Base-by-base conservation (phyloP, 345 rosid genomes). In the Moricandia arvensis region DNA sequence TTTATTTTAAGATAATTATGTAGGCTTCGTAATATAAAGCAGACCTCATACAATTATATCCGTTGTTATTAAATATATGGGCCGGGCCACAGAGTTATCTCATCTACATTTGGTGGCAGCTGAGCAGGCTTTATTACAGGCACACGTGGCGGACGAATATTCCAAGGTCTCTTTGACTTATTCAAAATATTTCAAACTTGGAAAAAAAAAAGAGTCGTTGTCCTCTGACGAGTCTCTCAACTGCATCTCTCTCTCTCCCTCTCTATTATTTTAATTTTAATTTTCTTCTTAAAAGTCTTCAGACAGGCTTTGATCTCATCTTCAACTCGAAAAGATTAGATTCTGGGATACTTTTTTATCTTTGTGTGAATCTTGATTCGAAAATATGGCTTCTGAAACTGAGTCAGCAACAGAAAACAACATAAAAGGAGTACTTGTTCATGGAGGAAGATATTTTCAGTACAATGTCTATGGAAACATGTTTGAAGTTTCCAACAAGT, bases 401-500 rank as follows among this genome's bases (percentile, higher is more conserved):
- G 55, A 71, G 59, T 21, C 76, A 58, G 57, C 31, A 33, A 65
- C 34, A 59, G 76, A 78, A 33, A 72, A 18, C 4, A 30, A 72
- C 53, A 60, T 66, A 2, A 79, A 54, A 68, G 74, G 78, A 68
- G 79, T 73, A 31, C 74, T 74, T 18, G 75, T 69, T 47, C 82
- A 69, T 64, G 87, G 88, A 17, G 88, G 86, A 51, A 75, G 85
- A 41, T 85, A 86, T 65, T 37, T 81, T 0, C 84, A 77, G 78
- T 81, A 86, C 37, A 81, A 83, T 71, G 84, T 86, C 1, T 83
- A 66, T 74, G 90, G 90, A 54, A 85, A 81, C 74, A 76, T 83
- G 59, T 86, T 86, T 24, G 88, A 86, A 78, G 86, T 86, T 37
- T 79, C 88, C 1, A 75, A 79, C 24, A 83, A 86, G 81, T 86